Evolutionary conservation across 2,329 filamentous ascomycete genomes (phyloP), one percentile per base, ranked within the genome.

Genomic region (Rutstroemia sp.): DNA sequence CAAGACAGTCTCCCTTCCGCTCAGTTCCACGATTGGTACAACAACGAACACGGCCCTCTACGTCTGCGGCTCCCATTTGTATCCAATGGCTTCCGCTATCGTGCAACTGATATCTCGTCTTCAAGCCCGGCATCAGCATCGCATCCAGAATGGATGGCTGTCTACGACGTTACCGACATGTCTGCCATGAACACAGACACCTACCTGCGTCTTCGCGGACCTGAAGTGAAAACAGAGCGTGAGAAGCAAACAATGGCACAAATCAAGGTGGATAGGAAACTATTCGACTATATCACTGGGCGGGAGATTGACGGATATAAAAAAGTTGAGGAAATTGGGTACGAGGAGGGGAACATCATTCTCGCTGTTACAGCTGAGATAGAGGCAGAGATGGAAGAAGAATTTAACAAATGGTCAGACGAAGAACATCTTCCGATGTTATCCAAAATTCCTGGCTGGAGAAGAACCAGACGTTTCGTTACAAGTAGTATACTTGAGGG

Each of bases 21-120:
- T 60, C 83, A 88, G 66, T 95, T 95, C 73, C 87, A 95, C 72
- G 89, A 95, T 70, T 92, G 89, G 88, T 95, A 95, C 76, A 92
- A 95, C 75, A 94, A 91, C 71, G 90, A 95, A 74, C 90, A 95
- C 73, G 90, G 90, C 54, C 90, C 90, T 18, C 82, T 85, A 16
- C 86, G 90, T 49, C 80, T 95, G 6, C 86, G 89, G 49, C 74
- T 95, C 14, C 82, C 88, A 4, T 84, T 87, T 65, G 84, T 92
- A 68, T 70, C 74, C 63, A 94, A 90, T 70, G 90, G 90, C 58
- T 85, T 94, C 64, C 86, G 90, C 45, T 95, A 91, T 73, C 79
- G 78, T 25, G 86, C 88, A 8, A 80, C 74, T 16, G 88, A 92
- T 27, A 18, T 59, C 6, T 54, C 58, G 1, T 37, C 69, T 73